phyloP scores from a whole-genome alignment of 306 rosid species.

The Quercus rubra region DNA sequence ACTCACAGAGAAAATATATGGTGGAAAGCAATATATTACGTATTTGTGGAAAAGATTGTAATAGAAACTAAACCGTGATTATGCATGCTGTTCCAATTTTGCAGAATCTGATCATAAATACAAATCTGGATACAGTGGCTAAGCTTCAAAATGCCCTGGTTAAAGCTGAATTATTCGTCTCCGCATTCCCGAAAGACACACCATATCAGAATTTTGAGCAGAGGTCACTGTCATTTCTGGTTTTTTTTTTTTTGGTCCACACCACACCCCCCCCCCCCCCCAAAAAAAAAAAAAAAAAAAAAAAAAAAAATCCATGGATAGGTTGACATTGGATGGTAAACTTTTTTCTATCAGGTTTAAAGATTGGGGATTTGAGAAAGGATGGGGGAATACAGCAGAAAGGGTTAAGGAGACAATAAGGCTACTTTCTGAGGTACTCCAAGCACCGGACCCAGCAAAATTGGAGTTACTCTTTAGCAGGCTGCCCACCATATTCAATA shows the following conservation, averaged over 20 bases:
- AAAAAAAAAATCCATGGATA: not conserved
- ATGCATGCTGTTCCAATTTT: not conserved
- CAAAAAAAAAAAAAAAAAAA: too few relatives aligned
- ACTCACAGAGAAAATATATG: not conserved
- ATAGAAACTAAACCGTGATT: not conserved
- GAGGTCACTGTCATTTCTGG: constrained; percentile 31
- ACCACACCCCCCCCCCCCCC: too few relatives aligned
- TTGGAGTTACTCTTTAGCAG: constrained; percentile 62
- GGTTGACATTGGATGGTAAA: not conserved
- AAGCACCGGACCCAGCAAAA: constrained; percentile 76
- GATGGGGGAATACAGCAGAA: constrained; percentile 86
- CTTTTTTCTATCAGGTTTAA: constrained; percentile 42
- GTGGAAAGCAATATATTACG: not conserved
- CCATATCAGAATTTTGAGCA: constrained; percentile 58
- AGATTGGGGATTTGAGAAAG: constrained; percentile 95
- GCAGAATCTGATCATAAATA: constrained; percentile 74
- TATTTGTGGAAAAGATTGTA: not conserved
- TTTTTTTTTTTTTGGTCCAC: not conserved
- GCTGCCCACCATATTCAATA: constrained; percentile 71
- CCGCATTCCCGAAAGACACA: constrained; percentile 47
- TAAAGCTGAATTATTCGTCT: constrained; percentile 59
- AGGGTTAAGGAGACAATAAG: constrained; percentile 71
- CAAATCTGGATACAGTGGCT: constrained; percentile 46
- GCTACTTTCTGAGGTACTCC: constrained; percentile 68
- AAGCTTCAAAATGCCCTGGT: constrained; percentile 71